A percentile compares a stretch with the other conserved stretches of the same genome.
Conservation (phyloP, 73 alveolate genomes). For the Paramecium bursaria region DNA sequence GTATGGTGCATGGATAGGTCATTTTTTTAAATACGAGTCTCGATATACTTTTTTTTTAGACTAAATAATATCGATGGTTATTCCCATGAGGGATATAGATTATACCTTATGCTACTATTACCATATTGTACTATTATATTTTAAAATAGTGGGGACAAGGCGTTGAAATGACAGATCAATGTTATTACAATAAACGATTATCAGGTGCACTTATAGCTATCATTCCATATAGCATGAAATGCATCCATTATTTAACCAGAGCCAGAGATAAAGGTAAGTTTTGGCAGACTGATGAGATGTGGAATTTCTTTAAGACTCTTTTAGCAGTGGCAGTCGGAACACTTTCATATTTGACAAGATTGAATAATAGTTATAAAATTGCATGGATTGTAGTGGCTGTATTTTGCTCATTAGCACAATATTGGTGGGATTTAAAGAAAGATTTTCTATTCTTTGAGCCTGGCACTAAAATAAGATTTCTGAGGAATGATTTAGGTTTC, state of each 20-base stretch:
- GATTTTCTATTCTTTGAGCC: conserved; percentile 47
- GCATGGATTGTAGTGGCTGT: conserved; percentile 42
- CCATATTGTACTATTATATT: neutral
- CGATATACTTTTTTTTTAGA: conserved; percentile 36
- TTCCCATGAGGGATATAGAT: conserved; percentile 43
- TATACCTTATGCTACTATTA: conserved; percentile 44
- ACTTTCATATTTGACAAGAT: conserved; percentile 2
- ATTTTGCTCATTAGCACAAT: neutral
- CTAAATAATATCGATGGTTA: conserved; percentile 29
- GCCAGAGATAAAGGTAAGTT: conserved; percentile 52
- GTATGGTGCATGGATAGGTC: conserved; percentile 23
- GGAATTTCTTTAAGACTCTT: conserved; percentile 19
- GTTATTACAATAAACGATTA: conserved; percentile 9
- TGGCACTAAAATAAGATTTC: conserved; percentile 31
- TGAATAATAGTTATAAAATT: neutral
- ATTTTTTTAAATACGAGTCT: conserved; percentile 47
- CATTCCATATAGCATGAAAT: conserved; percentile 25
- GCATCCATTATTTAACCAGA: conserved; percentile 41
- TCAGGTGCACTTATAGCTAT: conserved; percentile 8
- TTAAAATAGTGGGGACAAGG: conserved; percentile 17
- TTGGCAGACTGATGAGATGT: conserved; percentile 47
- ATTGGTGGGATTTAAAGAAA: conserved; percentile 56
- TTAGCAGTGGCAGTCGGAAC: conserved; percentile 39
- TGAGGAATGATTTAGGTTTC: conserved; percentile 58
- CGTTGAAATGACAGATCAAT: too few species aligned